phyloP scores from a whole-genome alignment of 2,329 filamentous ascomycete species.

The Fusarium concolor region DNA sequence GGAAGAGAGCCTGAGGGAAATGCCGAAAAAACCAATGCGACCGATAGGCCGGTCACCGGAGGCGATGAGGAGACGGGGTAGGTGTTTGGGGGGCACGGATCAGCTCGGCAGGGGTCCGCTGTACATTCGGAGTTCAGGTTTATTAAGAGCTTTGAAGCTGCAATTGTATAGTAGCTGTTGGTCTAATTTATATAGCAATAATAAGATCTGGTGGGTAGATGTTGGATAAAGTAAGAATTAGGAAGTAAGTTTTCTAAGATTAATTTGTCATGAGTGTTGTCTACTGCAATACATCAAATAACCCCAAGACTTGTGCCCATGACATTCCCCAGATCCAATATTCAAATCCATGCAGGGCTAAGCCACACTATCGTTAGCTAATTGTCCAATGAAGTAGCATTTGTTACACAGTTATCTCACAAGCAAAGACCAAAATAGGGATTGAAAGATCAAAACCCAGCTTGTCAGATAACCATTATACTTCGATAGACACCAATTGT shows the following conservation, averaged over 20 bases:
- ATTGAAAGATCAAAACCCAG: neutral
- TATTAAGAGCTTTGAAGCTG: neutral
- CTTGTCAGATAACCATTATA: too few relatives aligned
- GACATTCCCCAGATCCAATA: slow-evolving; percentile 36
- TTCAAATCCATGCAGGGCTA: slow-evolving; percentile 33
- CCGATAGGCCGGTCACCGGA: slow-evolving; percentile 46
- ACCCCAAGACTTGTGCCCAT: slow-evolving; percentile 1
- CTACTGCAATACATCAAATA: neutral
- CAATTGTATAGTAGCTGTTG: neutral
- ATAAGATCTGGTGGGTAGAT: neutral
- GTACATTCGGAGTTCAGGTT: slow-evolving; percentile 14
- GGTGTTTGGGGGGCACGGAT: slow-evolving; percentile 38
- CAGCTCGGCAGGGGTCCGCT: slow-evolving; percentile 34
- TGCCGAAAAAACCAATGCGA: slow-evolving; percentile 45
- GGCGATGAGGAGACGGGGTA: slow-evolving; percentile 19
- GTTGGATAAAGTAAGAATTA: neutral
- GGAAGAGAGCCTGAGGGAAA: slow-evolving; percentile 31
- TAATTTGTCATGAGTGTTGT: neutral
- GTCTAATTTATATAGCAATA: neutral
- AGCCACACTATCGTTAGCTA: slow-evolving; percentile 14
- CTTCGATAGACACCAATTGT: neutral
- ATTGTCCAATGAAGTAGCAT: slow-evolving; percentile 29
- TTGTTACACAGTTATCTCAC: slow-evolving; percentile 3
- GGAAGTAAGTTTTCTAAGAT: too few relatives aligned
- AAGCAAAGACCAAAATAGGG: neutral